These are phyloP conservation scores for Marvania coccoides DNA, from an alignment of 139 green algal genomes.

Conservation along the genomic window DNA sequence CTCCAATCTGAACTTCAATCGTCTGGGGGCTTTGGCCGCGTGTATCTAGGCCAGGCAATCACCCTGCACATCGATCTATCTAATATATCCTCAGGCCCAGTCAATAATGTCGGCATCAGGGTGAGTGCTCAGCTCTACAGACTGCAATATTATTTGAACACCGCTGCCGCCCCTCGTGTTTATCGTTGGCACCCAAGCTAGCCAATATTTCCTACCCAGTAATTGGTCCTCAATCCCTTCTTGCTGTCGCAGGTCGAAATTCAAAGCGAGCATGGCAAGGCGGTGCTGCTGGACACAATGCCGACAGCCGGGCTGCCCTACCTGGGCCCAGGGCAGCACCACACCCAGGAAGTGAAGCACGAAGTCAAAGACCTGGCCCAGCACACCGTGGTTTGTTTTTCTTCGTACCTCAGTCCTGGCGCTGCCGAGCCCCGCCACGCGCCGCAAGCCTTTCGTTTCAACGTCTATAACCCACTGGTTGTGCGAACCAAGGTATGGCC, in stretches of 20 bases:
- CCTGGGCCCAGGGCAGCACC: slow-evolving; percentile 32
- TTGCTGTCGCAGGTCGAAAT: slow-evolving; percentile 30
- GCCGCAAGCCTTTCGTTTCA: slow-evolving; percentile 53
- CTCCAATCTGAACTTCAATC: not conserved
- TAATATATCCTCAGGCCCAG: not conserved
- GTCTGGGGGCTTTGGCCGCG: not conserved
- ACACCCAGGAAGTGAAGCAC: slow-evolving; percentile 50
- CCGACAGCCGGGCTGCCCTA: slow-evolving; percentile 3
- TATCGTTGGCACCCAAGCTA: not conserved
- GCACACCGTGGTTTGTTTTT: not conserved
- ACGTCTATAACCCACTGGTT: slow-evolving; percentile 48
- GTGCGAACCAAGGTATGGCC: slow-evolving; percentile 52
- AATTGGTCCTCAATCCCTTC: not conserved
- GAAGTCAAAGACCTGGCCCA: slow-evolving; percentile 34
- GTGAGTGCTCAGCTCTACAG: no score
- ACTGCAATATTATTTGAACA: not conserved
- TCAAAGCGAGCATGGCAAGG: slow-evolving; percentile 22
- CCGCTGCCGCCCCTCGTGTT: not conserved
- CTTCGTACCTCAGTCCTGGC: not conserved
- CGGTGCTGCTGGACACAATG: slow-evolving; percentile 31
- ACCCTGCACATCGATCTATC: not conserved
- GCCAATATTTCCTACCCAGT: not conserved
- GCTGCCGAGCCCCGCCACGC: not conserved
- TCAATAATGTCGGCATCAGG: slow-evolving; percentile 4
- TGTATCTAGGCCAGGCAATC: not conserved